Evolutionary conservation across 805 yeast genomes (phyloP), one percentile per base, ranked within the genome.

Genomic region (Cyberlindnera amylophila): DNA sequence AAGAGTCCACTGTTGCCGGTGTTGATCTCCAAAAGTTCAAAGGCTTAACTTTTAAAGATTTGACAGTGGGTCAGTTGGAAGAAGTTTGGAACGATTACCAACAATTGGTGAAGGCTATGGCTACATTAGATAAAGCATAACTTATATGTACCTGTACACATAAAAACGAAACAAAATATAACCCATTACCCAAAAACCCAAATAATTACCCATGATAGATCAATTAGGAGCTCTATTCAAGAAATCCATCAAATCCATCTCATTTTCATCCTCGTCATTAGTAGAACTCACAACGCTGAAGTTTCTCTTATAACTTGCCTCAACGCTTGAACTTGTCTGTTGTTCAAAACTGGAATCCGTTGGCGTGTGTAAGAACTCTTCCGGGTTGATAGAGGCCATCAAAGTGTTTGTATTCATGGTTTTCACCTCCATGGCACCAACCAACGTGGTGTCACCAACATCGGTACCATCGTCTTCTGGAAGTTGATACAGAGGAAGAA

Each of bases 201-300:
- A 6, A 21, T 9, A 21, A 21, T 21, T 6, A n/a, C n/a, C n/a
- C n/a, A n/a, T n/a, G n/a, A n/a, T n/a, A 21, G 24, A 21, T 21
- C 24, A 21, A 21, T 6, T 9, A 4, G 71, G 73, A 2, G 75
- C 77, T 27, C 58, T 61, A 29, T 63, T 65, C 45, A 74, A 62
- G 47, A 74, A 71, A 45, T 72, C 79, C 51, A 73, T 39, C 38
- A 74, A 62, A 50, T 73, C 79, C 58, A 74, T 61, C 41, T 67
- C 75, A 32, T 42, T 50, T 13, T 42, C 52, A 5, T 31, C 42
- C n/a, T 39, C 42, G 8, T 41, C 49, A 33, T 41, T 18, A 6
- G 36, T 24, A 13, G 34, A 17, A 16, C 37, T 38, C 10, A 45
- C 39, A 9, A 14, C 30, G 19, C 36, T 34, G 16, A 19, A n/a